Percentiles rank a stretch among this genome's conserved stretches.
Conservation (phyloP, 2,329 filamentous ascomycete genomes). For the Coleophoma crateriformis region DNA sequence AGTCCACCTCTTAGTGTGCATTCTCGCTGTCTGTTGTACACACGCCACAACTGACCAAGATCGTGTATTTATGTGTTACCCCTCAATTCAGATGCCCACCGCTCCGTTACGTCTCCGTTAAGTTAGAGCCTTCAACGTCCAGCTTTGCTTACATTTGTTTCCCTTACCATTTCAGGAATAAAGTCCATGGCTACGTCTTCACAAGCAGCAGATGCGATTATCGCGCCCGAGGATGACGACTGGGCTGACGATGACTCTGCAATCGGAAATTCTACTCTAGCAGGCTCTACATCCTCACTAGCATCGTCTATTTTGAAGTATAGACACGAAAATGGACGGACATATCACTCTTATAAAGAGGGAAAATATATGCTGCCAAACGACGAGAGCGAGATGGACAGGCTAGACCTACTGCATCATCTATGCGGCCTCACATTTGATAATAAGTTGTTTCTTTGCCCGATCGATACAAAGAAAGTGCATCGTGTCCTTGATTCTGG, state of each 20-base stretch:
- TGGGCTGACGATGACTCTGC: not conserved
- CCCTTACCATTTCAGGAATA: too few species aligned
- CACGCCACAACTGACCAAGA: too few species aligned
- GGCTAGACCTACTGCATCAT: constrained; percentile 5
- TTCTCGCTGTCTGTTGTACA: too few species aligned
- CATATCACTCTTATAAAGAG: constrained; percentile 4
- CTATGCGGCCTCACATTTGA: constrained; percentile 22
- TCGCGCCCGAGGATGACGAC: not conserved
- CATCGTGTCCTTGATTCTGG: not conserved
- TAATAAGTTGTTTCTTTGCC: constrained; percentile 22
- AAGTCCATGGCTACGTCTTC: constrained; percentile 19
- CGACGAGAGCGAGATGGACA: constrained; percentile 5
- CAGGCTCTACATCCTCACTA: not conserved
- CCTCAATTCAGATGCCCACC: too few species aligned
- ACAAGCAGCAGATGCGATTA: constrained; percentile 17
- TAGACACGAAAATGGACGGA: constrained; percentile 23
- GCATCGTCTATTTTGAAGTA: constrained; percentile 28
- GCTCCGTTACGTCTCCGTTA: too few species aligned
- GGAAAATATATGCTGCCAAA: constrained; percentile 3
- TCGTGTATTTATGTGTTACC: too few species aligned
- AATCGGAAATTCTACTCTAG: not conserved
- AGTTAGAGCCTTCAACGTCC: too few species aligned
- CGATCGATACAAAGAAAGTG: constrained; percentile 7
- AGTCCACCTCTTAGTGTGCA: too few species aligned
- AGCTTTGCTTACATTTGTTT: too few species aligned